Evolutionary conservation across 441 rosid genomes (phyloP).

Genomic region (Croton setiger): DNA sequence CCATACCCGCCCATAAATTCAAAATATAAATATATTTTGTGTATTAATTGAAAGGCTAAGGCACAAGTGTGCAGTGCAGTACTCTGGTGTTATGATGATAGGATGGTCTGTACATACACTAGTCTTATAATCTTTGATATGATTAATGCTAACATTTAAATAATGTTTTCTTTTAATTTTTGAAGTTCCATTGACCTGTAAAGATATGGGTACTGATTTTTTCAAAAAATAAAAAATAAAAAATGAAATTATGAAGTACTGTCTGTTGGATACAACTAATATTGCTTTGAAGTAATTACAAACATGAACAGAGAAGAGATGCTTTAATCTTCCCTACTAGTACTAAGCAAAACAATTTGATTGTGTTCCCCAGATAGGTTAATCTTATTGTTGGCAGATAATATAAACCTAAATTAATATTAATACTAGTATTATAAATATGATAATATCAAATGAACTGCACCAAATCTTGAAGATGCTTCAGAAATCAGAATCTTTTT

Average conservation of each 20-base stretch:
- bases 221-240: too few relatives aligned
- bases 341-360: too few relatives aligned
- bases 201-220: slow-evolving; percentile 18
- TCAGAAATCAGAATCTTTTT: too few relatives aligned
- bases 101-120: background rate
- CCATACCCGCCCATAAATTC: background rate
- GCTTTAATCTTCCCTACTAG: background rate
- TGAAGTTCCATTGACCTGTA: slow-evolving; percentile 21
- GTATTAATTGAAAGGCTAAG: too few relatives aligned
- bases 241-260: slow-evolving; percentile 14
- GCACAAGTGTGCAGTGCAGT: too few relatives aligned
- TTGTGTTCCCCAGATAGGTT: too few relatives aligned
- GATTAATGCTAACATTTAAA: background rate
- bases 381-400: too few relatives aligned
- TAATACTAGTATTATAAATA: too few relatives aligned
- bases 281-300: slow-evolving; percentile 3
- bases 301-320: background rate
- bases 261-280: slow-evolving; percentile 25
- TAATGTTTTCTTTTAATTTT: background rate
- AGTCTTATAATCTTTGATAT: slow-evolving; percentile 8
- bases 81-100: background rate
- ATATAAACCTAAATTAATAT: too few relatives aligned
- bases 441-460: too few relatives aligned
- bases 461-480: too few relatives aligned
- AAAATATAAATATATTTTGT: too few relatives aligned